Base-by-base conservation (phyloP, 2,329 filamentous ascomycete species). In the Lachnellula arida region DNA sequence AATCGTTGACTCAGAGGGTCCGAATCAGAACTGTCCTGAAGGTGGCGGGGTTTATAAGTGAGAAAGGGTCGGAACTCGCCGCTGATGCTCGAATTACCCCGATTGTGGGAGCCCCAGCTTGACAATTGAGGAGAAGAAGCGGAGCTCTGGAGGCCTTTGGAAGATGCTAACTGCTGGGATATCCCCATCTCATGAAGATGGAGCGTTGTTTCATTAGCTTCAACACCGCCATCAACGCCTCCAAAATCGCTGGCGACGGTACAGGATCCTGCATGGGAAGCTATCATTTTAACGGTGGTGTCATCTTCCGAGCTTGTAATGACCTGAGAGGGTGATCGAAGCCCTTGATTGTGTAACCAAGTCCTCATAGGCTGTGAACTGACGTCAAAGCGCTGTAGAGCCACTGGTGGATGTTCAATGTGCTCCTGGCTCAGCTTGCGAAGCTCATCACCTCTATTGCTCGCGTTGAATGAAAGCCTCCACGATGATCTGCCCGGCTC, bases 101-200 rank as follows among this genome's bases (percentile, higher is more conserved):
- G 55, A 25, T 60, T 50, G 56, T 61, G 62, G 9, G 61, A 62
- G 42, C 60, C 57, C 58, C 56, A 61, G 32, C 55, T 64, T 22
- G 61, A 63, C 15, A 65, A 25, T 37, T 64, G 58, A 11, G 65
- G 60, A 2, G 64, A 66, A 3, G 65, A 66, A 35, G 52, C 50
- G 17, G 62, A 67, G 32, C 58, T 61, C 17, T 62, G 56, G 5
- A 63, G 47, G 22, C 57, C 56, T 43, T 49, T 54, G 4, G 25
- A 28, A 7, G 63, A 63, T 23, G 62, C 59, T 42, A 70, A 59
- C 37, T 51, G 52, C 48, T 63, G 59, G 23, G 64, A 64, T 42
- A 69, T 68, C 14, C 60, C 57, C 64, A 67, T 69, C 49, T 70
- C 61, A 37, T 70, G 62, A 4, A 70, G 58, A 46, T 64, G 67